Evolutionary conservation across 768 basidiomycete species (phyloP).

Genomic region (Mycena vulgaris): DNA sequence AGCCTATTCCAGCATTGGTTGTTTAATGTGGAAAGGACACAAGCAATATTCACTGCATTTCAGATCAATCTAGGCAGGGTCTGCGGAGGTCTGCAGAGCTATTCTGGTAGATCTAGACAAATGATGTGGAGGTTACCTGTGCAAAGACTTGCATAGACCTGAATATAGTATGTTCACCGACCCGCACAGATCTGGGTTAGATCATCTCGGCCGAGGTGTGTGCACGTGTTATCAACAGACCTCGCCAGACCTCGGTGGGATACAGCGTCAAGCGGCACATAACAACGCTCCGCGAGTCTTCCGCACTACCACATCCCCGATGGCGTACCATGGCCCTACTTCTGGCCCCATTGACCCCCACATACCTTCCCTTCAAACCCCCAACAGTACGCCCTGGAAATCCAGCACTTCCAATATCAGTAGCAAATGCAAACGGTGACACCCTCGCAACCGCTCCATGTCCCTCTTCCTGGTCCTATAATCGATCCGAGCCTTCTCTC

Average conservation of each 20-base stretch:
- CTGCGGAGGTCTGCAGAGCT: background rate
- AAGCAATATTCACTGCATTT: conserved; percentile 22
- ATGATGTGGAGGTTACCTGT: background rate
- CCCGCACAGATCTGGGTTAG: background rate
- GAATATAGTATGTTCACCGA: background rate
- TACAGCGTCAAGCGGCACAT: background rate
- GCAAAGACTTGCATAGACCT: background rate
- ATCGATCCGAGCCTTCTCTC: background rate
- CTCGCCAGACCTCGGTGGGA: background rate
- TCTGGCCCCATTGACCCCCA: background rate
- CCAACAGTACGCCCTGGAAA: background rate
- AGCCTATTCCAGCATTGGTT: too few relatives aligned
- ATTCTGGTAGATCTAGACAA: background rate
- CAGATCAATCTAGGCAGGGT: background rate
- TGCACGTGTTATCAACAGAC: background rate
- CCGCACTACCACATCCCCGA: too few relatives aligned
- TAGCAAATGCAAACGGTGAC: background rate
- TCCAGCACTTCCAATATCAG: background rate
- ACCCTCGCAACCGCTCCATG: background rate
- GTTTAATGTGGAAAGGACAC: too few relatives aligned
- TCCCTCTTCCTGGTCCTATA: background rate
- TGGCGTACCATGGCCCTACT: background rate
- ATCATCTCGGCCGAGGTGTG: background rate
- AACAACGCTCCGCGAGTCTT: too few relatives aligned
- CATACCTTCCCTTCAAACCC: background rate